These are phyloP conservation scores for Neurospora sp. DNA, from an alignment of 2,329 filamentous ascomycete species.

Conservation along the genomic window DNA sequence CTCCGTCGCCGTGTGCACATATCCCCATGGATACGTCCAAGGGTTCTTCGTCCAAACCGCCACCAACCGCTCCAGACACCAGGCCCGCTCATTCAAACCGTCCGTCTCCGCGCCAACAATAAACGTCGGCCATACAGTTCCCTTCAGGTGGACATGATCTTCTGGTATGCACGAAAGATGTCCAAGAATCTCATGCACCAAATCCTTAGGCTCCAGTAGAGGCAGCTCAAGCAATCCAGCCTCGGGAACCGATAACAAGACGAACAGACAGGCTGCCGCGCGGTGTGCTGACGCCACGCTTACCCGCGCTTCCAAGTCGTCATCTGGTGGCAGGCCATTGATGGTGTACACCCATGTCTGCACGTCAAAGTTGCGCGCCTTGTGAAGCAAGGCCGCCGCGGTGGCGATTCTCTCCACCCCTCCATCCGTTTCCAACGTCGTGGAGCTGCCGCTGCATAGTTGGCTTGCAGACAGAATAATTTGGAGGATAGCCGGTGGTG, in stretches of 20 bases:
- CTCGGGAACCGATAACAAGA: conserved; percentile 26
- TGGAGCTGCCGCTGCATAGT: conserved; percentile 20
- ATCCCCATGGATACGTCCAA: conserved; percentile 37
- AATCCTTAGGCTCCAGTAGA: conserved; percentile 10
- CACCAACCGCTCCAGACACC: conserved; percentile 36
- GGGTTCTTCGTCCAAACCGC: conserved; percentile 25
- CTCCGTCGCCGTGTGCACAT: conserved; percentile 36
- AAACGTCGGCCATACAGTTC: conserved; percentile 47
- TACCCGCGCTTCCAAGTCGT: conserved; percentile 27
- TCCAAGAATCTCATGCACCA: conserved; percentile 36
- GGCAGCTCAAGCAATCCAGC: neutral
- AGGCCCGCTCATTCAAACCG: conserved; percentile 31
- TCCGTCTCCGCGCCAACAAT: conserved; percentile 43
- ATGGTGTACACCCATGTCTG: conserved; percentile 30
- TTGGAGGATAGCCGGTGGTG: conserved; percentile 33
- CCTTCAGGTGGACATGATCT: conserved; percentile 44
- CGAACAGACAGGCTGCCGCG: conserved; percentile 36
- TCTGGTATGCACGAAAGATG: conserved; percentile 38
- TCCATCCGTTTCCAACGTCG: neutral
- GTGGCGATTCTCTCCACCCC: conserved; percentile 8
- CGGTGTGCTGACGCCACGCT: conserved; percentile 34
- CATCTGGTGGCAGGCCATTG: conserved; percentile 24
- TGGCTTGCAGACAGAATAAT: conserved; percentile 33
- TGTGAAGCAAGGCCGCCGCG: conserved; percentile 22
- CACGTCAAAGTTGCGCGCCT: conserved; percentile 32